These are phyloP conservation scores for Leishmania mexicana DNA, from an alignment of 208 protist species.

Conservation along the genomic window DNA sequence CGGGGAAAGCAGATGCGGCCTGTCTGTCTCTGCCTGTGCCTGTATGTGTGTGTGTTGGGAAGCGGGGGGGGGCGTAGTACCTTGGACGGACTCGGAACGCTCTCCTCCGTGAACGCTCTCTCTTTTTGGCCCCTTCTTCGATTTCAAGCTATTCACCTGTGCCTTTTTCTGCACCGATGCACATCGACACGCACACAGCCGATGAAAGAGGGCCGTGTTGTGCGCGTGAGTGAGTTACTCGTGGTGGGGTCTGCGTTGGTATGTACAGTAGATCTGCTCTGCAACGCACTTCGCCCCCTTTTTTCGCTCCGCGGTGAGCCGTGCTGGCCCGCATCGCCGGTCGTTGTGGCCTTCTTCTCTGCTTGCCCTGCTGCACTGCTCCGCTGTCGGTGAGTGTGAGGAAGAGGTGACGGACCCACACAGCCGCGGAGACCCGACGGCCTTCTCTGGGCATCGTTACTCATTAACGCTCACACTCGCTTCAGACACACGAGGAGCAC, in stretches of 20 bases:
- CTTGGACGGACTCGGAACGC: neutral
- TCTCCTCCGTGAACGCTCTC: neutral
- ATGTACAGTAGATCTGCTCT: slow-evolving; percentile 4
- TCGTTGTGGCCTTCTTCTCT: neutral
- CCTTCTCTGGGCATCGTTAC: neutral
- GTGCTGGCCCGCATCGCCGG: neutral
- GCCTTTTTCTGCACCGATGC: neutral
- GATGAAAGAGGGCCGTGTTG: neutral
- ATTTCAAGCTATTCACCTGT: neutral
- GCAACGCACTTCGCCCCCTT: slow-evolving; percentile 2
- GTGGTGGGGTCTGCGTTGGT: neutral
- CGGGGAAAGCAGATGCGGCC: neutral
- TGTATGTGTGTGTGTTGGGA: neutral
- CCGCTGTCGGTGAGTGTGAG: neutral
- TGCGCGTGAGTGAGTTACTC: neutral
- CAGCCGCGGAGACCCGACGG: neutral
- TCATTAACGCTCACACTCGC: neutral
- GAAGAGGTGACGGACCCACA: neutral
- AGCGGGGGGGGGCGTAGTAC: neutral
- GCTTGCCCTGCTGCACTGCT: neutral
- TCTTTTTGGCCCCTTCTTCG: neutral
- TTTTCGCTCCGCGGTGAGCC: slow-evolving; percentile 1
- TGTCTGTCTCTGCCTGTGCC: neutral
- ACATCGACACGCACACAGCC: neutral
- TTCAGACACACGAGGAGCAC: neutral